Evolutionary conservation across 1,284 basidiomycete species (phyloP).

Genomic region (Testicularia cyperi): DNA sequence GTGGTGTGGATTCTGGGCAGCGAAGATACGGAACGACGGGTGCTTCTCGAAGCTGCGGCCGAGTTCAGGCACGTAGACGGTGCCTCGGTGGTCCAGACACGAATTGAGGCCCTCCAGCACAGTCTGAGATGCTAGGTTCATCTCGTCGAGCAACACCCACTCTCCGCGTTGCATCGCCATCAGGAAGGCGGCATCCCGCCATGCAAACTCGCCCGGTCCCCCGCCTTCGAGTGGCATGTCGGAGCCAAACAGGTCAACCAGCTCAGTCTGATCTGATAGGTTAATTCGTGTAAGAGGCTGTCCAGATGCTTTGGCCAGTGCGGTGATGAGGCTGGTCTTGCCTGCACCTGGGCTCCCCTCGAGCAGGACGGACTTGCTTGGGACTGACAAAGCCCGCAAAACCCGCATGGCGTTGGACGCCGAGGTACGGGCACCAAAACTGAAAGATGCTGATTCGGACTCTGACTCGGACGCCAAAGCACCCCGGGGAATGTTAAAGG

Average conservation of each 20-base stretch:
- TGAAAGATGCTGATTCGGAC: conserved; percentile 65
- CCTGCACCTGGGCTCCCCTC: conserved; percentile 99
- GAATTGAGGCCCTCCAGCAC: conserved; percentile 97
- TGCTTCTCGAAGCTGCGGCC: conserved; percentile 85
- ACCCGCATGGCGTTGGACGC: conserved; percentile 85
- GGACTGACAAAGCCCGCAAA: conserved; percentile 82
- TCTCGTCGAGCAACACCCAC: conserved; percentile 96
- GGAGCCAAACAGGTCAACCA: conserved; percentile 93
- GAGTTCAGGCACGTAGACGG: conserved; percentile 92
- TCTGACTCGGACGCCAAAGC: conserved; percentile 43
- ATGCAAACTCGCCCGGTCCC: conserved; percentile 86
- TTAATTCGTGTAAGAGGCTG: conserved; percentile 92
- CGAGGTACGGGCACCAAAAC: conserved; percentile 84
- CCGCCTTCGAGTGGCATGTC: conserved; percentile 94
- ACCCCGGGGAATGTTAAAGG: conserved; percentile 74
- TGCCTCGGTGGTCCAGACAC: conserved; percentile 91
- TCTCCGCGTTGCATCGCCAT: conserved; percentile 74
- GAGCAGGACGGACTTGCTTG: conserved; percentile 81
- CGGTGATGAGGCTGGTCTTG: conserved; percentile 90
- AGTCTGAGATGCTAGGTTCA: conserved; percentile 90
- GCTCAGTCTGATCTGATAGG: conserved; percentile 95
- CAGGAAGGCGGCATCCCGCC: conserved; percentile 96
- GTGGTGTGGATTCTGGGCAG: conserved; percentile 92
- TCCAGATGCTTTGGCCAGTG: conserved; percentile 78
- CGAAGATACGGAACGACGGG: conserved; percentile 91